Evolutionary conservation across 495 filamentous ascomycete species (phyloP).

Genomic region (Evernia prunastri): DNA sequence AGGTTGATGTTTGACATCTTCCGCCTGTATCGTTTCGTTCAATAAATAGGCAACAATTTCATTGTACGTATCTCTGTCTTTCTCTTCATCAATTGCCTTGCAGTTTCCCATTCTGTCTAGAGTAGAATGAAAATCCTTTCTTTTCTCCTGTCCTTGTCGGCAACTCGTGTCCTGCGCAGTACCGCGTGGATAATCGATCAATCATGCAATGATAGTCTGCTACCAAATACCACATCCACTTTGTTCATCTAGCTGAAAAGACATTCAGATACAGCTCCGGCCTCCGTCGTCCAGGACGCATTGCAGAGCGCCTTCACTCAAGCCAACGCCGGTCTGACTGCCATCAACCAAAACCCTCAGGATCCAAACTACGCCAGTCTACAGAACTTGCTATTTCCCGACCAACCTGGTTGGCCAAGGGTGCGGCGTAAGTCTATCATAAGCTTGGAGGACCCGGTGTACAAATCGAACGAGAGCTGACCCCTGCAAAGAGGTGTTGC

Average conservation of each 20-base stretch:
- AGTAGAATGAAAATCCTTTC: not conserved
- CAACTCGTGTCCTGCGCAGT: not conserved
- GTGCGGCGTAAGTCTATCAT: conserved; percentile 1
- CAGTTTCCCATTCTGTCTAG: not conserved
- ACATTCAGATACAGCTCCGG: not conserved
- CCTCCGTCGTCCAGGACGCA: not conserved
- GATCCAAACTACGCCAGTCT: conserved; percentile 2
- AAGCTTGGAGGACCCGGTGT: not conserved
- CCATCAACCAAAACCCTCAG: not conserved
- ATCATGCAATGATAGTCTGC: not conserved
- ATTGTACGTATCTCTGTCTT: not conserved
- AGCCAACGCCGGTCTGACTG: not conserved
- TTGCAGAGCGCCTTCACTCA: not conserved
- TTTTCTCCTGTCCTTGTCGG: not conserved
- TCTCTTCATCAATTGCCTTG: not conserved
- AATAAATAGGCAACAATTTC: not conserved
- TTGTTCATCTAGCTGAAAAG: not conserved
- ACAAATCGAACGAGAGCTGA: not conserved
- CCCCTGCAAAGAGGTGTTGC: not conserved
- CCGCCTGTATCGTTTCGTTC: not conserved
- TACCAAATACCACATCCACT: not conserved
- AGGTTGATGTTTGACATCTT: not conserved
- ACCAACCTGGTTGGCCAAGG: not conserved
- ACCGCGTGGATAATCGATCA: not conserved
- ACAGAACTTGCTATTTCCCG: not conserved